A percentile compares a stretch with the other conserved stretches of the same genome.
Conservation (phyloP, 208 protist species). For the Crithidia acanthocephali region DNA sequence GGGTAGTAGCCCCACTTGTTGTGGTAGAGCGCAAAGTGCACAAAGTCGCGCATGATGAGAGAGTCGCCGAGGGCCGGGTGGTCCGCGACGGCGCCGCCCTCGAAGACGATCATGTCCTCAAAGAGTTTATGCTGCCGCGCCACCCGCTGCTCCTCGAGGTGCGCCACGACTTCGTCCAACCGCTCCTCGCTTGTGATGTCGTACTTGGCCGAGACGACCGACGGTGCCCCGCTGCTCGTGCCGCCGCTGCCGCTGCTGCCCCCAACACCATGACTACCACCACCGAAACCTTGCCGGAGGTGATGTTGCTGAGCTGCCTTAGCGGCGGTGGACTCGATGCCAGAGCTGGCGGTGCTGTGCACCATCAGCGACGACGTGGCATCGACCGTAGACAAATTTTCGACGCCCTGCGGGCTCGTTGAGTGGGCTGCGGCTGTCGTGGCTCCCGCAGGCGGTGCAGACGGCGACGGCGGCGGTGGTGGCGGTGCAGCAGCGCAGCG, state of each 20-base stretch:
- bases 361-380: background rate
- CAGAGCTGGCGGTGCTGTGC: slow-evolving; percentile 7
- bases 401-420: too few species aligned
- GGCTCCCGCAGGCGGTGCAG: background rate
- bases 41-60: slow-evolving; percentile 88
- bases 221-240: slow-evolving; percentile 30
- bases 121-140: slow-evolving; percentile 71
- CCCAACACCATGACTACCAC: too few species aligned
- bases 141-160: slow-evolving; percentile 74
- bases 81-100: slow-evolving; percentile 79
- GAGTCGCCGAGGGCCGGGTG: slow-evolving; percentile 61
- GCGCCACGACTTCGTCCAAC: slow-evolving; percentile 42
- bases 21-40: slow-evolving; percentile 89
- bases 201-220: slow-evolving; percentile 55
- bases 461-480: background rate
- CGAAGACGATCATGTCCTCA: slow-evolving; percentile 87
- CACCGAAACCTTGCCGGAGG: too few species aligned
- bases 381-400: background rate
- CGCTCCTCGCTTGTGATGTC: slow-evolving; percentile 57
- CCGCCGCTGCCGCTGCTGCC: background rate
- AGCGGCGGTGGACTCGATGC: slow-evolving; percentile 11
- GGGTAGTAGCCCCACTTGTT: slow-evolving; percentile 91
- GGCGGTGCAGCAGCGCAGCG: background rate
- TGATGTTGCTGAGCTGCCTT: background rate
- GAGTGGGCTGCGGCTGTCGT: too few species aligned